Percentiles rank a stretch among this genome's conserved stretches.
These are phyloP conservation scores for Peltaster fructicola DNA, from an alignment of 2,329 filamentous ascomycete species.

Conservation along the genomic window DNA sequence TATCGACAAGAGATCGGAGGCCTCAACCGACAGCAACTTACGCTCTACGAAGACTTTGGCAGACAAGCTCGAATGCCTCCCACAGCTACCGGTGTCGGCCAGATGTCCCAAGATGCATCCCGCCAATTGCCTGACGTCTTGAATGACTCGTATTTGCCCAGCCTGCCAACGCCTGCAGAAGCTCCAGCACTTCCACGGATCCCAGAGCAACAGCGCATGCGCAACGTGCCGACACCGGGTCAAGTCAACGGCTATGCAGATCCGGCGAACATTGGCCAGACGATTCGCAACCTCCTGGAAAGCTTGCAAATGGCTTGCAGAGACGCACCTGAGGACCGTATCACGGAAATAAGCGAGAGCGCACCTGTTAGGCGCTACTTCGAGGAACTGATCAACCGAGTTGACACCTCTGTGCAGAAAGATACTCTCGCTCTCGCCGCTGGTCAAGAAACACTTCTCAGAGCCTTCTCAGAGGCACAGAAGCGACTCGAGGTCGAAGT, in stretches of 20 bases:
- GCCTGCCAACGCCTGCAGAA: constrained; percentile 44
- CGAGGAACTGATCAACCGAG: constrained; percentile 35
- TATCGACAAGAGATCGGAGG: constrained; percentile 73
- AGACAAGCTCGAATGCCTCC: constrained; percentile 52
- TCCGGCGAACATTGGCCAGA: constrained; percentile 33
- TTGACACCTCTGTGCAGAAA: constrained; percentile 36
- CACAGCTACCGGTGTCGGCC: constrained; percentile 21
- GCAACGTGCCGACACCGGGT: constrained; percentile 17
- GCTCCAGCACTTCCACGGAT: constrained; percentile 42
- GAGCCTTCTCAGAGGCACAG: constrained; percentile 37
- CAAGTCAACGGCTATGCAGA: constrained; percentile 46
- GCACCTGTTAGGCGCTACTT: constrained; percentile 40
- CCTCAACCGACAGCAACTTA: constrained; percentile 79
- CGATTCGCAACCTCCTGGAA: constrained; percentile 35
- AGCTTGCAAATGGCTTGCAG: constrained; percentile 40
- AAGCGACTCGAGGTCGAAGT: constrained; percentile 44
- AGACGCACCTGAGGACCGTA: constrained; percentile 38
- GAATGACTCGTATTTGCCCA: constrained; percentile 45
- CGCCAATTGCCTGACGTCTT: constrained; percentile 45
- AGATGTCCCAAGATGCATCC: constrained; percentile 38
- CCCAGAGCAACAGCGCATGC: constrained; percentile 31
- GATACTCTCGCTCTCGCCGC: constrained; percentile 38
- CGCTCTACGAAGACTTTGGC: constrained; percentile 92
- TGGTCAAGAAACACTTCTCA: constrained; percentile 27
- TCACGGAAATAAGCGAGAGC: constrained; percentile 37